Evolutionary conservation across 2,329 filamentous ascomycete genomes (phyloP).

Genomic region (Magnaporthiopsis poae): DNA sequence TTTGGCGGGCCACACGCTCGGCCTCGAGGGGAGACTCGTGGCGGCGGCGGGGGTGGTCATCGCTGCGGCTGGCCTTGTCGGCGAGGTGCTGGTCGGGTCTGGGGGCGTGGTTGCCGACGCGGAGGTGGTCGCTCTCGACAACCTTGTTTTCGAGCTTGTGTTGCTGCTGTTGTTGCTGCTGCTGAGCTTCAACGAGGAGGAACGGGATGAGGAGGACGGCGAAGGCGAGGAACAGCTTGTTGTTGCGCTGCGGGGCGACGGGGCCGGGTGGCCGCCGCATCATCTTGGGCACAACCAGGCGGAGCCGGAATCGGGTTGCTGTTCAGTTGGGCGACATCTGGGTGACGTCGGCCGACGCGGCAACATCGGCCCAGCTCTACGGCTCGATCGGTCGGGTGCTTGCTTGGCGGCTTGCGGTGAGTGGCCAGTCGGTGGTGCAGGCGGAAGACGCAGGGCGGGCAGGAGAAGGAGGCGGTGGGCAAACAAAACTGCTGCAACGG

Average conservation of each 20-base stretch:
- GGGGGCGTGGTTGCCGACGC: constrained; percentile 2
- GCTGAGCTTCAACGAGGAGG: constrained; percentile 52
- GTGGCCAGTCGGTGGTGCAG: neutral
- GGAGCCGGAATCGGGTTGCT: constrained; percentile 7
- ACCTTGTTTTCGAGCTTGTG: constrained; percentile 10
- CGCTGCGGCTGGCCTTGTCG: constrained; percentile 10
- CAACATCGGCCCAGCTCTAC: constrained; percentile 3
- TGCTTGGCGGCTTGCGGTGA: neutral
- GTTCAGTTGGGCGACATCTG: constrained; percentile 7
- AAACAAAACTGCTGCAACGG: neutral
- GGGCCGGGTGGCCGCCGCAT: constrained; percentile 55
- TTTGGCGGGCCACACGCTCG: constrained; percentile 7
- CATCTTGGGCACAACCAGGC: constrained; percentile 36
- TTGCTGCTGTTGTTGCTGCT: constrained; percentile 40
- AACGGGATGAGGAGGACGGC: constrained; percentile 49
- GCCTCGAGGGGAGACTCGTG: constrained; percentile 5
- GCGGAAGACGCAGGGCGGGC: too few species aligned
- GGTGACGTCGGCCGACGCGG: constrained; percentile 1
- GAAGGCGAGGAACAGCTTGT: constrained; percentile 42
- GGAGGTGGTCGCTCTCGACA: constrained; percentile 1
- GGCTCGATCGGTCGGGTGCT: neutral
- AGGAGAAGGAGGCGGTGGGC: neutral
- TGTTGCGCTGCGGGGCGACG: constrained; percentile 32
- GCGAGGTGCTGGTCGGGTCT: constrained; percentile 1
- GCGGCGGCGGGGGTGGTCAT: constrained; percentile 16